Base-by-base conservation (phyloP, 257 asterid genomes). In the Ilex asprella region DNA sequence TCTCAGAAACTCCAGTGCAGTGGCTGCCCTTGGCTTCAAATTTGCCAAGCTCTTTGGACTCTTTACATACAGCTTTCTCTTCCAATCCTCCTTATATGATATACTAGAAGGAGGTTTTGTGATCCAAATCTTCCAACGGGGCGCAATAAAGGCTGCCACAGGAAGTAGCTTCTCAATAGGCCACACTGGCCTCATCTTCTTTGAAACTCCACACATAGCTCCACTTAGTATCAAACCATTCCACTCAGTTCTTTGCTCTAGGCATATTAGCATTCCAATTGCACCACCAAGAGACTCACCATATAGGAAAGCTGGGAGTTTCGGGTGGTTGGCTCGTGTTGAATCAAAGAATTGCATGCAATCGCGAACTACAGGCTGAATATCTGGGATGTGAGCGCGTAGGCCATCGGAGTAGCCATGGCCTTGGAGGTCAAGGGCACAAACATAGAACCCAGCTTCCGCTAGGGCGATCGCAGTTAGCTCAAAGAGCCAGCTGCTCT, bases 281-380 rank as follows among this genome's bases (percentile, higher is more conserved):
- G 95, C 89, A 2, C 81, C 96, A 0, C 98, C 96, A 56, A 91
- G 62, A 0, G 96, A 91, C 67, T 91, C 98, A 0, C 98, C 98
- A 41, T 86, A 88, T 30, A 91, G 86, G 65, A 88, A 91, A 67
- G 79, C 79, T 0, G 96, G 94, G 21, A 82, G 73, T 8, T 39
- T 63, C 0, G 79, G 80, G 65, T 82, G 74, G 30, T 69, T 30
- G 29, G 75, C 72, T 27, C 77, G 70, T 29, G 47, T 61, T 1
- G 85, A 67, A 64, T 78, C 79, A 47, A 91, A 84, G 54, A 59
- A 84, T 32, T 76, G 87, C 29, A 78, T 59, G 71, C 91, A 84
- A 13, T 88, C 98, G 0, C 65, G 41, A 15, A 91, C 66, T 10
- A 88, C 16, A 6, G 87, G 85, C 1, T 74, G 69, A 31, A 82